Conservation (phyloP, 1,284 basidiomycete genomes). For the Trametes hirsuta region DNA sequence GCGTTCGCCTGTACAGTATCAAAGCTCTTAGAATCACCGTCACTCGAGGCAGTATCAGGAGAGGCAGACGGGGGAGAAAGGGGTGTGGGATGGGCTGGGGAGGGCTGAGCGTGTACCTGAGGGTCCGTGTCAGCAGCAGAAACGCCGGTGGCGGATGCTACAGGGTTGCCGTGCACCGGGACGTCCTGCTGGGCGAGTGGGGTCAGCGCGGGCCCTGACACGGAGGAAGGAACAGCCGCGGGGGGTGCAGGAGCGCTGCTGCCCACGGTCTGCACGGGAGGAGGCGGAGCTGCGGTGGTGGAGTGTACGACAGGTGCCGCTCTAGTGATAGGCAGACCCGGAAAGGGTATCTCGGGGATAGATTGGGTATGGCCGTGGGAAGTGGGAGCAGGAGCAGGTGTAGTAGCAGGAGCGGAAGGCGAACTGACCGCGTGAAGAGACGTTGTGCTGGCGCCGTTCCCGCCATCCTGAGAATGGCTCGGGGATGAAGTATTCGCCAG, state of each 20-base stretch:
- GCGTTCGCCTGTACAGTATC: slow-evolving; percentile 27
- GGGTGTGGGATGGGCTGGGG: neutral
- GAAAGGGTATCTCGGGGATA: slow-evolving; percentile 11
- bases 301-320: slow-evolving; percentile 9
- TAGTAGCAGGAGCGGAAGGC: slow-evolving; percentile 15
- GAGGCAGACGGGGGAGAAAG: slow-evolving; percentile 6
- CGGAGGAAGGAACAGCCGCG: slow-evolving; percentile 8
- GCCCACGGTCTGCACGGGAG: neutral
- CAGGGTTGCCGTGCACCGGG: neutral
- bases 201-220: slow-evolving; percentile 14
- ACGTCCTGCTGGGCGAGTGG: slow-evolving; percentile 10
- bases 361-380: slow-evolving; percentile 17
- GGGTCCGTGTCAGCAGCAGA: neutral
- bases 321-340: slow-evolving; percentile 5
- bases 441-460: neutral
- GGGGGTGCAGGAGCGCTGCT: neutral
- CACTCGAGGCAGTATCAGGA: slow-evolving; percentile 5
- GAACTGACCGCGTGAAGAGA: slow-evolving; percentile 23
- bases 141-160: neutral
- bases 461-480: neutral
- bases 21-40: slow-evolving; percentile 16
- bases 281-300: neutral
- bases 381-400: neutral
- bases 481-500: neutral
- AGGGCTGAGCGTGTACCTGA: slow-evolving; percentile 7